phyloP scores from a whole-genome alignment of 441 rosid genomes.

The Adansonia grandidieri region DNA sequence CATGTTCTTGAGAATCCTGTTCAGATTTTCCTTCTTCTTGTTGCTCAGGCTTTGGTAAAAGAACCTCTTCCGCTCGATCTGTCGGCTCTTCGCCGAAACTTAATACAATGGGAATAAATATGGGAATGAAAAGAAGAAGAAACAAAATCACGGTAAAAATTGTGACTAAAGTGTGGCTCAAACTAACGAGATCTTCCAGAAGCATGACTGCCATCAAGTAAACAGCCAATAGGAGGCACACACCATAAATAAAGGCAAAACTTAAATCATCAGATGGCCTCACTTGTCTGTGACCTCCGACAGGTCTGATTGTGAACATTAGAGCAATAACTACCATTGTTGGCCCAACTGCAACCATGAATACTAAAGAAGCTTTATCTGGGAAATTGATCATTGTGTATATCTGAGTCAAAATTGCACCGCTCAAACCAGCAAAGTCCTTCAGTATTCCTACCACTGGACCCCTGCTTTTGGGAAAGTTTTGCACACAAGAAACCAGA shows the following conservation, averaged over 20 bases:
- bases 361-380: slow-evolving; percentile 74
- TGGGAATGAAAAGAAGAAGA: slow-evolving; percentile 64
- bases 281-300: slow-evolving; percentile 85
- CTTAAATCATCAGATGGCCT: slow-evolving; percentile 67
- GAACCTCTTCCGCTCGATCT: slow-evolving; percentile 55
- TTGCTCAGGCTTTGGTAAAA: slow-evolving; percentile 53
- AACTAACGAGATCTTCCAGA: slow-evolving; percentile 67
- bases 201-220: slow-evolving; percentile 90
- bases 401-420: slow-evolving; percentile 89
- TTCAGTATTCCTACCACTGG: slow-evolving; percentile 96
- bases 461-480: slow-evolving; percentile 95
- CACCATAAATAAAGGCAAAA: slow-evolving; percentile 67
- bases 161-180: slow-evolving; percentile 50
- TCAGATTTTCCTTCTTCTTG: slow-evolving; percentile 54
- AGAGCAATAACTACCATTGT: slow-evolving; percentile 68
- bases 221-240: slow-evolving; percentile 81
- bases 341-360: slow-evolving; percentile 97
- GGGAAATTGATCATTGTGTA: slow-evolving; percentile 75
- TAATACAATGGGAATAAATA: slow-evolving; percentile 54
- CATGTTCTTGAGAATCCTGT: slow-evolving; percentile 31
- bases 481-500: slow-evolving; percentile 90
- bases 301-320: slow-evolving; percentile 92
- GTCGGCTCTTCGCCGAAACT: slow-evolving; percentile 39
- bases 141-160: slow-evolving; percentile 62
- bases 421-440: slow-evolving; percentile 93